A percentile compares a stretch with the other conserved stretches of the same genome.
These are phyloP conservation scores for Populus trichocarpa DNA, from an alignment of 441 rosid genomes.

Conservation along the genomic window DNA sequence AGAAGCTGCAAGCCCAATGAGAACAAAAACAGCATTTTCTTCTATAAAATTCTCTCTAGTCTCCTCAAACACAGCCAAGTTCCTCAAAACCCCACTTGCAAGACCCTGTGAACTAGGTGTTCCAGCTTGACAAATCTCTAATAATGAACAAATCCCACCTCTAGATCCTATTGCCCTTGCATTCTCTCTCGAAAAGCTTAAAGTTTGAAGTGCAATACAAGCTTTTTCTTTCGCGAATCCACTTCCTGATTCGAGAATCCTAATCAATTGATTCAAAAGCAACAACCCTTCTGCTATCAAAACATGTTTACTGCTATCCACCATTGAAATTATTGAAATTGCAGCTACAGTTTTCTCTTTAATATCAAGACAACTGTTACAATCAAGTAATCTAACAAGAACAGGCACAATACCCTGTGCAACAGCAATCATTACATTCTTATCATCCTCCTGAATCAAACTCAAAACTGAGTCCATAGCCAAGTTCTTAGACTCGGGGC, in stretches of 20 bases:
- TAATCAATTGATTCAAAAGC: slow-evolving; percentile 67
- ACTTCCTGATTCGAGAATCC: slow-evolving; percentile 66
- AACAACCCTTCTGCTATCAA: slow-evolving; percentile 70
- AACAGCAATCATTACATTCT: slow-evolving; percentile 84
- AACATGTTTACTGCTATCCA: slow-evolving; percentile 77
- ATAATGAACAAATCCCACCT: slow-evolving; percentile 77
- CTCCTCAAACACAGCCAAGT: slow-evolving; percentile 54
- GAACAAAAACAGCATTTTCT: slow-evolving; percentile 58
- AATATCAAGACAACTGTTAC: slow-evolving; percentile 42
- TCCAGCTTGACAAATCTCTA: slow-evolving; percentile 76
- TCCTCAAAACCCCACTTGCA: slow-evolving; percentile 81
- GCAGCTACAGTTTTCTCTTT: slow-evolving; percentile 75
- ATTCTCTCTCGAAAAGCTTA: slow-evolving; percentile 67
- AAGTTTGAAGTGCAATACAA: slow-evolving; percentile 61
- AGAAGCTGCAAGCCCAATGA: slow-evolving; percentile 52
- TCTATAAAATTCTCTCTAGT: slow-evolving; percentile 65
- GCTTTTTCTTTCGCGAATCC: slow-evolving; percentile 59
- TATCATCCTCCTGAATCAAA: slow-evolving; percentile 60
- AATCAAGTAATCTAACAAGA: slow-evolving; percentile 67
- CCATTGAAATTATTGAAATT: slow-evolving; percentile 63
- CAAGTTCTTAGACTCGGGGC: slow-evolving; percentile 54
- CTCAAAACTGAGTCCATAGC: slow-evolving; percentile 67
- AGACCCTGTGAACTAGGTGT: slow-evolving; percentile 82
- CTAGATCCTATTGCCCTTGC: slow-evolving; percentile 83
- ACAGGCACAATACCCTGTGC: slow-evolving; percentile 89